Percentiles rank a stretch among this genome's conserved stretches.
Evolutionary conservation across 345 rosid genomes (phyloP).

Genomic region (Rubroshorea leprosula): DNA sequence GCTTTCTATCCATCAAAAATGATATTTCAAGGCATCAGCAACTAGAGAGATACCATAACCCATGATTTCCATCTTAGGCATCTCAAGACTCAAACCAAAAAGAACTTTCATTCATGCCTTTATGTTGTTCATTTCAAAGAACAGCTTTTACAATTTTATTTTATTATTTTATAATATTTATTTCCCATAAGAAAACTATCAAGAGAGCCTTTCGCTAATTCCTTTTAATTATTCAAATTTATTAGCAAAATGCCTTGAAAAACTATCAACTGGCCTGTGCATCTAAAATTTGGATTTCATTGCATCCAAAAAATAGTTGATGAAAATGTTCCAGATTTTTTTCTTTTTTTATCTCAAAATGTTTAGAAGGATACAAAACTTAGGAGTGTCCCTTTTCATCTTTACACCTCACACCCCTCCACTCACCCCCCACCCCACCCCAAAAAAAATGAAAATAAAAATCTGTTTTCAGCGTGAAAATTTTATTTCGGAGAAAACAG

Average conservation of each 20-base stretch:
- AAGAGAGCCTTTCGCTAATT: background rate
- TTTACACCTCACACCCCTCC: background rate
- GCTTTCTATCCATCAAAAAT: background rate
- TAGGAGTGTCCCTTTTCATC: background rate
- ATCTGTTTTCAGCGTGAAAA: constrained; percentile 1
- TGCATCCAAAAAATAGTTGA: background rate
- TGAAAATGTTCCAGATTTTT: background rate
- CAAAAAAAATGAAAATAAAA: too few relatives aligned
- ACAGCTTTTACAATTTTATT: background rate
- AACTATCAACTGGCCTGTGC: background rate
- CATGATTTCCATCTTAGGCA: background rate
- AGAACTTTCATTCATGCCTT: background rate
- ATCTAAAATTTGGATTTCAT: too few relatives aligned
- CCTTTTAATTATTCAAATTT: background rate
- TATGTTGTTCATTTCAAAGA: background rate
- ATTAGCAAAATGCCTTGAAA: background rate
- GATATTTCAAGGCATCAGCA: too few relatives aligned
- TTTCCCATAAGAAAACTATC: background rate
- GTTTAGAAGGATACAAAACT: background rate
- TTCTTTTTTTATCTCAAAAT: too few relatives aligned
- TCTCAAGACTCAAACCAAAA: background rate
- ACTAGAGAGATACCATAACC: too few relatives aligned
- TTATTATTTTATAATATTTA: background rate
- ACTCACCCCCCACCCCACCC: background rate
- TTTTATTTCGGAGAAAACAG: constrained; percentile 1